phyloP scores from a whole-genome alignment of 164 flowering plant genomes.

The Dillenia suffruticosa region DNA sequence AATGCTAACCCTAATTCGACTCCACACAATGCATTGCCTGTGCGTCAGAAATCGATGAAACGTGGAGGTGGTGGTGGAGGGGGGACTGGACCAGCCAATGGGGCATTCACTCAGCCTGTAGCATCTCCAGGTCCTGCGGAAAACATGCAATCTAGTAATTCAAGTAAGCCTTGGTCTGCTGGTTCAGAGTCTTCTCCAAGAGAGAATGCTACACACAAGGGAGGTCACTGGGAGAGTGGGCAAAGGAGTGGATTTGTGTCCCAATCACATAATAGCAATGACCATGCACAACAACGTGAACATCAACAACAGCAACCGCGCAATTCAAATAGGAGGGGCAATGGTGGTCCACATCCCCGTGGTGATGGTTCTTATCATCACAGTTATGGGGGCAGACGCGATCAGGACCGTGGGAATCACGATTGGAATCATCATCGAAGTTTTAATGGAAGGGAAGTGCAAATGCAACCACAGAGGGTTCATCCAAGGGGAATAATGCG shows the following conservation, averaged over 20 bases:
- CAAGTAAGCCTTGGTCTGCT: constrained; percentile 17
- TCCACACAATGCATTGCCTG: constrained; percentile 23
- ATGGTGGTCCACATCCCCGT: constrained; percentile 48
- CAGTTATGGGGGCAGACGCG: constrained; percentile 61
- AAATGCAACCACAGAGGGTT: constrained; percentile 38
- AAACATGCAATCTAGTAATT: constrained; percentile 17
- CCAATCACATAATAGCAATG: constrained; percentile 17
- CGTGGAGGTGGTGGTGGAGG: constrained; percentile 29
- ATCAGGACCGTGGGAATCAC: constrained; percentile 55
- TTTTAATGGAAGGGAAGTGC: constrained; percentile 45
- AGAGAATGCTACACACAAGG: constrained; percentile 24
- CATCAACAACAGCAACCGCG: constrained; percentile 1
- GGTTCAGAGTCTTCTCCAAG: constrained; percentile 34
- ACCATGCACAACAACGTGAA: constrained; percentile 31
- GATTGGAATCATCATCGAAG: constrained; percentile 41
- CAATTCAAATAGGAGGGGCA: constrained; percentile 45
- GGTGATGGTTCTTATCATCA: constrained; percentile 44
- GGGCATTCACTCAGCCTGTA: constrained; percentile 26
- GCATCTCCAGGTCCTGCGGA: constrained; percentile 27
- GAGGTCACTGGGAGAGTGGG: constrained; percentile 35
- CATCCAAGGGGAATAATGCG: constrained; percentile 27
- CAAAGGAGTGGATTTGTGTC: constrained; percentile 36
- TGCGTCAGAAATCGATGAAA: constrained; percentile 45
- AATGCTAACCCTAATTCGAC: constrained; percentile 37
- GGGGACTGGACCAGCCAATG: constrained; percentile 2